Conservation (phyloP, 106 monocot genomes). For the Acorus gramineus region DNA sequence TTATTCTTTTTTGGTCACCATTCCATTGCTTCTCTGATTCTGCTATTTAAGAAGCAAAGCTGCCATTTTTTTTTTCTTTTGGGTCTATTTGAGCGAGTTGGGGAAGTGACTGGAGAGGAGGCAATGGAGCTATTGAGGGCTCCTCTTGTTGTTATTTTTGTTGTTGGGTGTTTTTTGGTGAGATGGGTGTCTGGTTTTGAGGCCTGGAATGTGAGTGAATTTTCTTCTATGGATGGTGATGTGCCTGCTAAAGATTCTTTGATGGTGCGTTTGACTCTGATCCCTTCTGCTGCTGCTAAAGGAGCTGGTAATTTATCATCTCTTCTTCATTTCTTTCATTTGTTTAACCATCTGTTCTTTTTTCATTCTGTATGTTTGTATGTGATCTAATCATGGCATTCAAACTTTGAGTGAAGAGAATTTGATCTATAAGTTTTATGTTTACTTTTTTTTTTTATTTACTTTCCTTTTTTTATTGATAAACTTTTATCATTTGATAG, state of each 20-base stretch:
- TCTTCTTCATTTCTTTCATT: not conserved
- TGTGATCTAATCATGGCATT: not conserved
- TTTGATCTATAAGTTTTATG: no score
- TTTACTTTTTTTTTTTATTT: no score
- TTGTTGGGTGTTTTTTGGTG: slow-evolving; percentile 19
- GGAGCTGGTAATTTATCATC: slow-evolving; percentile 45
- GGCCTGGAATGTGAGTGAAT: slow-evolving; percentile 5
- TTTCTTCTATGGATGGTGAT: not conserved
- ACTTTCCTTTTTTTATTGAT: no score
- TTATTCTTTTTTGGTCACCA: no score
- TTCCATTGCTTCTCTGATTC: no score
- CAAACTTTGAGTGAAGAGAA: no score
- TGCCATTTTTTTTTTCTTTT: no score
- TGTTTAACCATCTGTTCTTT: not conserved
- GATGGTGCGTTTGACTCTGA: slow-evolving; percentile 53
- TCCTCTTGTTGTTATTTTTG: slow-evolving; percentile 5
- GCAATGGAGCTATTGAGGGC: slow-evolving; percentile 4
- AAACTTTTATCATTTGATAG: no score
- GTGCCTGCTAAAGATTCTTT: slow-evolving; percentile 5
- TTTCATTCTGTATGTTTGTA: not conserved
- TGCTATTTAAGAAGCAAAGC: no score
- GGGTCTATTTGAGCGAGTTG: no score
- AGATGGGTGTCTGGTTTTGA: slow-evolving; percentile 13
- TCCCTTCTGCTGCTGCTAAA: slow-evolving; percentile 47
- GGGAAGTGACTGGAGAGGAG: not conserved